Conservation (phyloP, 345 rosid genomes). For the Gossypium turneri region DNA sequence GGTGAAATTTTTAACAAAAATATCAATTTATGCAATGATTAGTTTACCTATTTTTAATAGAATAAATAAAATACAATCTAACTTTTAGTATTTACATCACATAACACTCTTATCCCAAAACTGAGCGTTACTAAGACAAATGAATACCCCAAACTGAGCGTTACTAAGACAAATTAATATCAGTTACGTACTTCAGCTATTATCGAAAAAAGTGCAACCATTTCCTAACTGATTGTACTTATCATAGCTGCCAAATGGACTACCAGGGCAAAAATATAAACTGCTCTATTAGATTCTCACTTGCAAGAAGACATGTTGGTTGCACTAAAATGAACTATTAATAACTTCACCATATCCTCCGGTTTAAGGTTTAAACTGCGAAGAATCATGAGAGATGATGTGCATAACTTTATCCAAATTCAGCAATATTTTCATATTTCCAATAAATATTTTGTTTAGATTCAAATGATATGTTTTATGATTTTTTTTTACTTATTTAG, state of each 20-base stretch:
- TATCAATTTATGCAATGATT: too few relatives aligned
- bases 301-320: slow-evolving; percentile 95
- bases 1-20: too few relatives aligned
- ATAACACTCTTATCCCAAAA: too few relatives aligned
- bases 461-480: neutral
- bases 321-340: slow-evolving; percentile 44
- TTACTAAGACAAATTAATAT: neutral
- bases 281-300: slow-evolving; percentile 94
- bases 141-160: too few relatives aligned
- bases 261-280: neutral
- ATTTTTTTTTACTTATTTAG: neutral
- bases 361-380: too few relatives aligned
- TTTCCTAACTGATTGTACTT: neutral
- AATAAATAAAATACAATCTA: too few relatives aligned
- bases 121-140: neutral
- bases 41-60: too few relatives aligned
- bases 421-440: neutral
- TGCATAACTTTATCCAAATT: neutral
- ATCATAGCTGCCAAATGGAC: neutral
- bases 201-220: neutral
- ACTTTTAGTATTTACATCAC: too few relatives aligned
- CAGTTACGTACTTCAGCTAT: neutral
- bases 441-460: neutral
- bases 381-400: neutral
- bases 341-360: neutral